Conservation (phyloP, 495 filamentous ascomycete species). For the Lichenothelia convexa region DNA sequence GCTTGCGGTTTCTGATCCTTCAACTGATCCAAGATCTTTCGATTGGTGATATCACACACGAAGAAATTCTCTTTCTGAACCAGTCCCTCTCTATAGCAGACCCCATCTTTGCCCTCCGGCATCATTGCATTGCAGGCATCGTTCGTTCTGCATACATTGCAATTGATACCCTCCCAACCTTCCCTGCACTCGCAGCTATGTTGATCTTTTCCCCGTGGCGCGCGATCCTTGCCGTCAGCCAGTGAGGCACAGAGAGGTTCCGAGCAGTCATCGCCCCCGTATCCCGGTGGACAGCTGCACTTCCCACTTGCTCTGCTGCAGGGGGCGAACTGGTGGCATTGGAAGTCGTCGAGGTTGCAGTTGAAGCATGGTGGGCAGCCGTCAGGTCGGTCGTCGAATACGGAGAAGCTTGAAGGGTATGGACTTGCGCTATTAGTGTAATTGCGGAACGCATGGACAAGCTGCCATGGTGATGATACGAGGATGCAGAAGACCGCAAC, state of each 20-base stretch:
- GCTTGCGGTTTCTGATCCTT: conserved; percentile 73
- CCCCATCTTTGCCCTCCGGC: conserved; percentile 55
- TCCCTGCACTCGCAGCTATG: conserved; percentile 77
- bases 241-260: conserved; percentile 80
- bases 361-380: conserved; percentile 72
- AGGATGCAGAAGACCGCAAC: no score
- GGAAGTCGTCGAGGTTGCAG: conserved; percentile 83
- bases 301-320: conserved; percentile 80
- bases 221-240: conserved; percentile 54
- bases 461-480: no score
- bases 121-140: conserved; percentile 71
- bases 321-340: conserved; percentile 68
- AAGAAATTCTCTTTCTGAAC: conserved; percentile 89
- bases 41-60: conserved; percentile 94
- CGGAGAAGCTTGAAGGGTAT: conserved; percentile 25
- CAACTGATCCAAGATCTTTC: conserved; percentile 73
- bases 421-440: conserved; percentile 14
- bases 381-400: conserved; percentile 37
- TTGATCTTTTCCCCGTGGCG: conserved; percentile 43
- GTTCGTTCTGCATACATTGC: conserved; percentile 80
- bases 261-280: conserved; percentile 82
- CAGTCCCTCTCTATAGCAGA: conserved; percentile 81
- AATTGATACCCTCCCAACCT: conserved; percentile 97
- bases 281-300: conserved; percentile 80
- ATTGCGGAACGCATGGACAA: no score